Evolutionary conservation across 208 protist genomes (phyloP).

Genomic region (Crithidia brevicula): DNA sequence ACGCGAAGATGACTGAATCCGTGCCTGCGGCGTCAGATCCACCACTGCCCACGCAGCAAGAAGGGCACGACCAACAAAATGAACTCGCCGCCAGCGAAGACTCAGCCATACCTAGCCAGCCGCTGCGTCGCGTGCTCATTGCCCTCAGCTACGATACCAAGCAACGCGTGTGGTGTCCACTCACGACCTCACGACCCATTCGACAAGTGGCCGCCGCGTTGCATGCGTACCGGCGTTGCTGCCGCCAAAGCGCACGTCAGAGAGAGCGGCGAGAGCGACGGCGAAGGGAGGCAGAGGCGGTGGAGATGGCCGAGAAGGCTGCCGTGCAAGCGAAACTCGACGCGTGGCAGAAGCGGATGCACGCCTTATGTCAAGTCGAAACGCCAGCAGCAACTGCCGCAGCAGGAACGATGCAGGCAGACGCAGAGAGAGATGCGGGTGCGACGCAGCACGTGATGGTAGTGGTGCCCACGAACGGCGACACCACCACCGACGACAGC

Average conservation of each 20-base stretch:
- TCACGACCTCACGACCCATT: slow-evolving; percentile 42
- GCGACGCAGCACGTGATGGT: slow-evolving; percentile 1
- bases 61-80: not conserved
- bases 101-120: no score
- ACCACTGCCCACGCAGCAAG: not conserved
- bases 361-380: not conserved
- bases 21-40: not conserved
- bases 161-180: slow-evolving; percentile 50
- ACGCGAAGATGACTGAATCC: not conserved
- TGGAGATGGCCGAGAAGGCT: slow-evolving; percentile 5
- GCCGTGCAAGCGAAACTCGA: slow-evolving; percentile 21
- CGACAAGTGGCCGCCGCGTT: slow-evolving; percentile 27
- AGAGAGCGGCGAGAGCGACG: slow-evolving; percentile 12
- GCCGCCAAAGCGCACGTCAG: not conserved
- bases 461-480: not conserved
- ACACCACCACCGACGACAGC: not conserved
- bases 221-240: slow-evolving; percentile 9
- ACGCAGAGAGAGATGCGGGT: not conserved
- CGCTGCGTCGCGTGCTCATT: slow-evolving; percentile 37
- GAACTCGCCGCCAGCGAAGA: slow-evolving; percentile 1
- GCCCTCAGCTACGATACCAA: slow-evolving; percentile 57
- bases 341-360: slow-evolving; percentile 19
- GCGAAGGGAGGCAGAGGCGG: slow-evolving; percentile 9
- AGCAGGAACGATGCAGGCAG: not conserved
- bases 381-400: not conserved